Evolutionary conservation across 2,329 filamentous ascomycete genomes (phyloP).

Genomic region (Fusarium sp.): DNA sequence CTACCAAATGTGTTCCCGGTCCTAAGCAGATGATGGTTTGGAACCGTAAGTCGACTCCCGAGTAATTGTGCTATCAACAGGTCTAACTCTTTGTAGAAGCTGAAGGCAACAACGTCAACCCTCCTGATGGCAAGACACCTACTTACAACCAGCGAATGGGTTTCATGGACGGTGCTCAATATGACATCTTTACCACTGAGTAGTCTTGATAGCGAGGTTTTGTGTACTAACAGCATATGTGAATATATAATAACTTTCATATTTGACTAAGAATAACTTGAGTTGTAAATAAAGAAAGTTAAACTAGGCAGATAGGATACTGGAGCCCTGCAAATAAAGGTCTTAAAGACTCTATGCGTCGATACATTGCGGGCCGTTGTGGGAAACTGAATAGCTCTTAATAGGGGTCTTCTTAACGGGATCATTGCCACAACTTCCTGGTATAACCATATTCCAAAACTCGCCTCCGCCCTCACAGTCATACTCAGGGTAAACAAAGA

Average conservation of each 20-base stretch:
- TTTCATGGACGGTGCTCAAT: constrained; percentile 48
- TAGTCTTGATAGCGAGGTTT: neutral
- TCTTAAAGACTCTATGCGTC: too few relatives aligned
- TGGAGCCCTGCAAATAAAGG: too few relatives aligned
- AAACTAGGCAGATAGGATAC: too few relatives aligned
- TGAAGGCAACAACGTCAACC: constrained; percentile 50
- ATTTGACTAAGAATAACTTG: too few relatives aligned
- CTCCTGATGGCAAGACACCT: constrained; percentile 45
- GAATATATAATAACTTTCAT: too few relatives aligned
- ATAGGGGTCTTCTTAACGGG: fast-evolving
- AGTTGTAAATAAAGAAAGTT: too few relatives aligned
- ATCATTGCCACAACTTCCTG: too few relatives aligned
- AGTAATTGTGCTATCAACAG: neutral
- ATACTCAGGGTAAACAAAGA: too few relatives aligned
- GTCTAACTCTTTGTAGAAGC: constrained; percentile 38
- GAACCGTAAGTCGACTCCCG: constrained; percentile 51
- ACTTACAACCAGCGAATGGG: constrained; percentile 52
- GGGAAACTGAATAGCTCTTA: too few relatives aligned
- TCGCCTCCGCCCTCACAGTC: too few relatives aligned
- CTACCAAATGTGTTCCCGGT: constrained; percentile 56
- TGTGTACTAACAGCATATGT: neutral
- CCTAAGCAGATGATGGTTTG: constrained; percentile 64
- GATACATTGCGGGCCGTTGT: too few relatives aligned
- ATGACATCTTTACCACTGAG: constrained; percentile 45
- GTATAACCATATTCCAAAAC: fast-evolving